These are phyloP conservation scores for Lachancea dasiensis DNA, from an alignment of 805 yeast species.

Conservation along the genomic window DNA sequence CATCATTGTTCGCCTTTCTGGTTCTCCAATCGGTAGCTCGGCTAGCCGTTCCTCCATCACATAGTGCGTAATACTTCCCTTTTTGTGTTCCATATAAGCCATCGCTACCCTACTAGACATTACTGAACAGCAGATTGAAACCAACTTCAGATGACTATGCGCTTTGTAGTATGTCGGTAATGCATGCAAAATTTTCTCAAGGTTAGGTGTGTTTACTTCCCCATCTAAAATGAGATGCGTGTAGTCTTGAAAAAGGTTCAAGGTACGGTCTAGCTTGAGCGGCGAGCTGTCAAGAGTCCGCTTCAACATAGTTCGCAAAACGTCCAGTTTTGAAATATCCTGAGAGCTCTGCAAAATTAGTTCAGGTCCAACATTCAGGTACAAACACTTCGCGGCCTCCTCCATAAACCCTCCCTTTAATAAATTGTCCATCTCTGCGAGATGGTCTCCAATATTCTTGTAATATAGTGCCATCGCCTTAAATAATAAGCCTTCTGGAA, in stretches of 20 bases:
- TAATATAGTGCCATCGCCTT: conserved; percentile 58
- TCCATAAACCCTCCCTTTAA: conserved; percentile 53
- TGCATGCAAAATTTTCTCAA: conserved; percentile 41
- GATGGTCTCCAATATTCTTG: conserved; percentile 43
- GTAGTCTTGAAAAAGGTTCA: conserved; percentile 52
- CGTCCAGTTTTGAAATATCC: conserved; percentile 30
- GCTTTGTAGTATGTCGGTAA: conserved; percentile 38
- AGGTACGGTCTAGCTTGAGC: conserved; percentile 50
- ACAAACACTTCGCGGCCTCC: conserved; percentile 57
- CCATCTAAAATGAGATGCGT: conserved; percentile 31
- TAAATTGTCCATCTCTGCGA: conserved; percentile 56
- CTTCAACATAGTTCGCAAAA: conserved; percentile 35
- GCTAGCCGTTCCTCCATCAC: conserved; percentile 12
- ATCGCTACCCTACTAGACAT: conserved; percentile 44
- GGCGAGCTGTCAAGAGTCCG: conserved; percentile 40
- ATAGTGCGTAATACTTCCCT: too few relatives aligned
- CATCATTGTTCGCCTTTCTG: conserved; percentile 26
- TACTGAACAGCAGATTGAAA: conserved; percentile 46
- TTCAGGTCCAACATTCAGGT: conserved; percentile 63
- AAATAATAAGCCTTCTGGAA: conserved; percentile 45
- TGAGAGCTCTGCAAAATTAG: conserved; percentile 43
- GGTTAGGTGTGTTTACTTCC: conserved; percentile 17
- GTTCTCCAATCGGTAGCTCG: conserved; percentile 24
- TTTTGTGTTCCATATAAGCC: conserved; percentile 8
- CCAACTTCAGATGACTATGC: conserved; percentile 27